Evolutionary conservation across 129 eudicot genomes (phyloP).

Genomic region (Glebionis coronaria): DNA sequence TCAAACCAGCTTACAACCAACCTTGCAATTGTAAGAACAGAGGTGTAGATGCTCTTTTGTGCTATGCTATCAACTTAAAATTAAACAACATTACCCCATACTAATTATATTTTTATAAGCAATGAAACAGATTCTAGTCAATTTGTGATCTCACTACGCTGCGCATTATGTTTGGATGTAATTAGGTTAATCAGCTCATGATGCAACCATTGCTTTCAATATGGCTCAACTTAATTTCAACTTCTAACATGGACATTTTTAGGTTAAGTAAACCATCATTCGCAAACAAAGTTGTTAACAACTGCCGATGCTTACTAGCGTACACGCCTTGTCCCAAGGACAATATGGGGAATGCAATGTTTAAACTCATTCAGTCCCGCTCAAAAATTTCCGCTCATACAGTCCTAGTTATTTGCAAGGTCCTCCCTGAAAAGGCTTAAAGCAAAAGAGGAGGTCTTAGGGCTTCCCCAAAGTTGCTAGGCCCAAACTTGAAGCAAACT

Average conservation of each 20-base stretch:
- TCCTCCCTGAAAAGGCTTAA: too few relatives aligned
- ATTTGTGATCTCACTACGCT: neutral
- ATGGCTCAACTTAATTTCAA: too few relatives aligned
- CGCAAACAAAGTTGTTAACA: too few relatives aligned
- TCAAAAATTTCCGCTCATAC: too few relatives aligned
- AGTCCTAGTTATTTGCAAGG: too few relatives aligned
- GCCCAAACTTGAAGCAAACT: too few relatives aligned
- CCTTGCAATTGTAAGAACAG: neutral
- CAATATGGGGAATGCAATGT: too few relatives aligned
- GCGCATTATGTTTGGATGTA: neutral
- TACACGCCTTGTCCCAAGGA: too few relatives aligned
- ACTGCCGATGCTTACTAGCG: too few relatives aligned
- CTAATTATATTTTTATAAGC: neutral
- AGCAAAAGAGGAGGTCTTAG: too few relatives aligned
- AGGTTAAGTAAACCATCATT: neutral
- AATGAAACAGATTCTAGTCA: neutral
- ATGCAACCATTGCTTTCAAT: neutral
- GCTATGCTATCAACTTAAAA: neutral
- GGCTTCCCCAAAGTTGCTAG: too few relatives aligned
- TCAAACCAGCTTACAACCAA: neutral
- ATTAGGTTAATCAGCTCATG: neutral
- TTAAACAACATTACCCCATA: neutral
- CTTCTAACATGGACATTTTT: neutral
- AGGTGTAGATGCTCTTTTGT: neutral
- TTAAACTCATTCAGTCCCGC: too few relatives aligned